phyloP scores from a whole-genome alignment of 176 grass and related monocot genomes.

The Carex cristatella region DNA sequence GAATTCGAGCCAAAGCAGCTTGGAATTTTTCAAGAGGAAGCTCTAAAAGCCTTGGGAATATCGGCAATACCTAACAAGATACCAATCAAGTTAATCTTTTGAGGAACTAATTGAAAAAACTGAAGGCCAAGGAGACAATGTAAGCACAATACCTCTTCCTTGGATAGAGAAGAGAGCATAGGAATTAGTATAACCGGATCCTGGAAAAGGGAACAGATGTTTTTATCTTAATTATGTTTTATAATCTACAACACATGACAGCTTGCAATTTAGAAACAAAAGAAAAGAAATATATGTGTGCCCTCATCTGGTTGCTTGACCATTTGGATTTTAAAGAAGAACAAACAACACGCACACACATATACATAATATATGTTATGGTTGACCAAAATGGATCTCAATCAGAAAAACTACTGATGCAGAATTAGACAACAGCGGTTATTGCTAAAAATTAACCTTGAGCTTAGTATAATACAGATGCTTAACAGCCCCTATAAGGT shows the following conservation, averaged over 20 bases:
- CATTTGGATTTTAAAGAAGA: not conserved
- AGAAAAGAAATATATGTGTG: not conserved
- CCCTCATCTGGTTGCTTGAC: not conserved
- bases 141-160: conserved; percentile 68
- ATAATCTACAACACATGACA: not conserved
- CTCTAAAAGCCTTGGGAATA: conserved; percentile 92
- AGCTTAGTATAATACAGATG: conserved; percentile 88
- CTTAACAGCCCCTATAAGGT: conserved; percentile 78
- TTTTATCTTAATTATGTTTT: not conserved
- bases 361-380: not conserved
- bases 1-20: conserved; percentile 92
- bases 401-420: not conserved
- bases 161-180: conserved; percentile 86
- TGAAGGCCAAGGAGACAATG: conserved; percentile 11
- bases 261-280: not conserved
- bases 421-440: not conserved
- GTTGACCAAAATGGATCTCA: conserved; percentile 2
- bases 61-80: conserved; percentile 63
- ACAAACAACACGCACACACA: not conserved
- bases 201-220: conserved; percentile 34
- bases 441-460: conserved; percentile 50
- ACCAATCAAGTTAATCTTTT: conserved; percentile 5
- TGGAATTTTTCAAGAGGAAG: conserved; percentile 84
- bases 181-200: conserved; percentile 96
- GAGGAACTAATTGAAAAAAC: not conserved